phyloP scores from a whole-genome alignment of 345 rosid species.

The Dimocarpus longan region DNA sequence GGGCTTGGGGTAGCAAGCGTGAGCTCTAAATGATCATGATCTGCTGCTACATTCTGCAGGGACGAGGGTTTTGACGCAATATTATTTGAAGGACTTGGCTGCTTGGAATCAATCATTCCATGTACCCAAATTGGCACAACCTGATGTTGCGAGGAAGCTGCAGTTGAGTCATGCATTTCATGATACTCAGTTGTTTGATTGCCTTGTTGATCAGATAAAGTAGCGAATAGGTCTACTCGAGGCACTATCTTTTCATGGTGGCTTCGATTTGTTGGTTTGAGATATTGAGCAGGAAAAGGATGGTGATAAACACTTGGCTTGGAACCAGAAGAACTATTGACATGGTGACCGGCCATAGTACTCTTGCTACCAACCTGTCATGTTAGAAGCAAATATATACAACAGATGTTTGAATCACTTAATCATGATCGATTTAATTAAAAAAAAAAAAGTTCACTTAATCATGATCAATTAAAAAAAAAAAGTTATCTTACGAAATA shows the following conservation, averaged over 20 bases:
- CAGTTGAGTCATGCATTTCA: neutral
- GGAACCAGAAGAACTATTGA: constrained; percentile 2
- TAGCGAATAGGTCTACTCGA: constrained; percentile 8
- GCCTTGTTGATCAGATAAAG: neutral
- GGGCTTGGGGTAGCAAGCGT: constrained; percentile 48
- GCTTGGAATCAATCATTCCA: constrained; percentile 12
- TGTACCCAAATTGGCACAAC: constrained; percentile 8
- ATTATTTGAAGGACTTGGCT: constrained; percentile 18
- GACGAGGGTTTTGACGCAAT: constrained; percentile 14
- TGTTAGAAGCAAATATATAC: neutral
- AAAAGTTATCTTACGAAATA: too few relatives aligned
- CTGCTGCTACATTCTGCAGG: neutral
- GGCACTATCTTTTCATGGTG: constrained; percentile 3
- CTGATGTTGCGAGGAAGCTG: neutral
- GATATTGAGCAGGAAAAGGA: constrained; percentile 2
- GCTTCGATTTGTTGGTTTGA: neutral
- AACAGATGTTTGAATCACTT: neutral
- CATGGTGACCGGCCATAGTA: constrained; percentile 2
- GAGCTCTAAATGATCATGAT: constrained; percentile 47
- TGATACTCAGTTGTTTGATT: constrained; percentile 6
- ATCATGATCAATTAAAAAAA: too few relatives aligned
- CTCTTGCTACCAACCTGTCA: constrained; percentile 29
- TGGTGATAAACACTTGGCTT: constrained; percentile 1
- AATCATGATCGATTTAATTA: too few relatives aligned
- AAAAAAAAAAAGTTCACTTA: neutral